Conservation (phyloP, 75 land plant species). For the Sequoiadendron giganteum region DNA sequence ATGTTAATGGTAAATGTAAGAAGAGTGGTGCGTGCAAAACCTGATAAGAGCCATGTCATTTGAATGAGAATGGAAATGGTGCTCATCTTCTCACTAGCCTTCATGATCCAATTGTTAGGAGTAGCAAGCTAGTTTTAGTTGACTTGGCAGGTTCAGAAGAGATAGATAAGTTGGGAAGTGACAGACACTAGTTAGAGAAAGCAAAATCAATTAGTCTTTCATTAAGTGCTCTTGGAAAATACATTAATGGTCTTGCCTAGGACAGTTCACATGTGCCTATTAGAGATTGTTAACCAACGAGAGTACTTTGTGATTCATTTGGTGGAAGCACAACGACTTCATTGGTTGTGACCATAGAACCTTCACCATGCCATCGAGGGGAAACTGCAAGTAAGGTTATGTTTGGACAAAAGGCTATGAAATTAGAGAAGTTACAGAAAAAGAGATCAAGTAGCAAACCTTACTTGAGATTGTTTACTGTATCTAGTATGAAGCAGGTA, state of each 20-base stretch:
- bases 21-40: constrained; percentile 48
- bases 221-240: constrained; percentile 81
- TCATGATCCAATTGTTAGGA: constrained; percentile 64
- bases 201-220: constrained; percentile 85
- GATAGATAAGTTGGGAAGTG: constrained; percentile 76
- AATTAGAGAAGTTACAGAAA: no score
- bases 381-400: constrained; percentile 76
- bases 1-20: constrained; percentile 89
- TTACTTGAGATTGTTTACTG: no score
- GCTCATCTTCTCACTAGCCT: constrained; percentile 38
- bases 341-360: constrained; percentile 69
- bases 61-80: constrained; percentile 61
- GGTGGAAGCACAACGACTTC: constrained; percentile 89
- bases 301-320: constrained; percentile 86
- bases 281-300: constrained; percentile 77
- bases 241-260: constrained; percentile 84
- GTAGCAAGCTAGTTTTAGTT: constrained; percentile 84
- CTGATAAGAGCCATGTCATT: constrained; percentile 32
- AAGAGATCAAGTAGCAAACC: no score
- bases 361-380: constrained; percentile 61
- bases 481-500: no score
- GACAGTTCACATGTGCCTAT: constrained; percentile 75
- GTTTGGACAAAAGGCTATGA: constrained; percentile 68
- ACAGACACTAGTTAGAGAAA: constrained; percentile 74
- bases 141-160: constrained; percentile 97